These are phyloP conservation scores for Pelargonium fulgidum DNA, from an alignment of 441 rosid species.

Conservation along the genomic window DNA sequence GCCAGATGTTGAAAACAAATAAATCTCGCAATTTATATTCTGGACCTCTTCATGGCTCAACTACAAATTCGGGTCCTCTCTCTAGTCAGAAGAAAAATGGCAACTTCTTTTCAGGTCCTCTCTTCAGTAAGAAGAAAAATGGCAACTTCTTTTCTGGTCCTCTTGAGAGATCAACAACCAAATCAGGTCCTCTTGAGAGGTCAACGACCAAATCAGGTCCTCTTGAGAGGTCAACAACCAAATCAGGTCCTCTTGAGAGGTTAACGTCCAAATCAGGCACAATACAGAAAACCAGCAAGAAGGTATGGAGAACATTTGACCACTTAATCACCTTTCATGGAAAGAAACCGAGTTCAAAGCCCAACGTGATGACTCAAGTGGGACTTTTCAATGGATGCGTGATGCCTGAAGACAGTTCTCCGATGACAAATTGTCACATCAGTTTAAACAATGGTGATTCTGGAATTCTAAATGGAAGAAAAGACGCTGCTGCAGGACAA, in stretches of 20 bases:
- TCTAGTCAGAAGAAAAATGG: constrained; percentile 35
- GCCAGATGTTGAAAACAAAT: constrained; percentile 39
- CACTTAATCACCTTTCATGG: constrained; percentile 29
- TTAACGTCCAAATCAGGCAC: constrained; percentile 47
- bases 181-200: too few species aligned
- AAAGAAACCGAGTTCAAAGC: constrained; percentile 42
- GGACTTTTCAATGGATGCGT: constrained; percentile 82
- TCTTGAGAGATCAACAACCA: too few species aligned
- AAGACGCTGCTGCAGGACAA: constrained; percentile 31
- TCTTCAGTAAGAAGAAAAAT: too few species aligned
- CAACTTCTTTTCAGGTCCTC: constrained; percentile 72
- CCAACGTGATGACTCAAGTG: constrained; percentile 57
- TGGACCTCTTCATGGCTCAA: constrained; percentile 59
- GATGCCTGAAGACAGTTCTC: constrained; percentile 38
- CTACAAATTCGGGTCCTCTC: constrained; percentile 44
- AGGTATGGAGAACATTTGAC: constrained; percentile 45
- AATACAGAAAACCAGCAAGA: constrained; percentile 41
- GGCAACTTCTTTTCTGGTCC: too few species aligned
- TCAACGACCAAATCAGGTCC: constrained; percentile 22
- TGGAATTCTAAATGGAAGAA: constrained; percentile 29
- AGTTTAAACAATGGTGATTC: constrained; percentile 27
- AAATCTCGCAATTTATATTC: constrained; percentile 57
- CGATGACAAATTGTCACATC: constrained; percentile 35
- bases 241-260: not conserved
- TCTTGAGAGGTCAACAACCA: not conserved